Percentiles rank a stretch among this genome's conserved stretches.
Evolutionary conservation across 106 monocot species (phyloP).

Genomic region (Apostasia ramifera): DNA sequence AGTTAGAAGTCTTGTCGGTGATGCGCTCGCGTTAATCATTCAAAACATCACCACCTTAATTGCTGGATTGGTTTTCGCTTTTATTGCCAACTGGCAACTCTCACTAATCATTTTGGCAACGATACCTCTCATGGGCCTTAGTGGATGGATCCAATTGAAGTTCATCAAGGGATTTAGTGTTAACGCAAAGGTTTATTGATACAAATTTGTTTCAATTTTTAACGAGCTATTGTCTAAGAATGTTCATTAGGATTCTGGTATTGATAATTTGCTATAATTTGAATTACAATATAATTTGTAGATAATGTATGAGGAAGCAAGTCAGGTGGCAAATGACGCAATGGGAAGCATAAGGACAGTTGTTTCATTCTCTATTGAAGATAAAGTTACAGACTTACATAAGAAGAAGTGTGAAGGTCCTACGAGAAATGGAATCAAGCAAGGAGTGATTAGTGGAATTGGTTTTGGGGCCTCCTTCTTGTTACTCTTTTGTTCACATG

Average conservation of each 20-base stretch:
- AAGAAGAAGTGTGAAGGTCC: conserved; percentile 20
- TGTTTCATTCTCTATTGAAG: conserved; percentile 38
- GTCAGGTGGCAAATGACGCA: conserved; percentile 44
- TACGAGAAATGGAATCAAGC: conserved; percentile 22
- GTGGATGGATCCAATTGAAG: conserved; percentile 44
- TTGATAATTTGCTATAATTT: no score
- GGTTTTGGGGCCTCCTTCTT: conserved; percentile 24
- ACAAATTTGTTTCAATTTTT: no score
- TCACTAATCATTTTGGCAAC: conserved; percentile 28
- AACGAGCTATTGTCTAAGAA: no score
- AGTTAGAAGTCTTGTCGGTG: conserved; percentile 41
- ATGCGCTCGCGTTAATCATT: conserved; percentile 25
- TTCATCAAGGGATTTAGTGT: conserved; percentile 48
- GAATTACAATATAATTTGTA: conserved; percentile 6
- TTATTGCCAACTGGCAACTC: conserved; percentile 42
- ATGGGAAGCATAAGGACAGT: conserved; percentile 42
- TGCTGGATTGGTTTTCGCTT: conserved; percentile 28
- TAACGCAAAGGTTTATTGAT: conserved; percentile 38
- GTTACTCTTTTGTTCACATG: conserved; percentile 21
- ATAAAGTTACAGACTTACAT: conserved; percentile 27
- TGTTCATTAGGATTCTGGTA: no score
- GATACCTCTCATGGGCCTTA: conserved; percentile 36
- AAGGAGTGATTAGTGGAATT: conserved; percentile 32
- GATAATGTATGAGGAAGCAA: conserved; percentile 38
- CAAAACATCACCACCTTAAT: conserved; percentile 23